Conservation (phyloP, 306 rosid species). For the Fragaria iinumae region DNA sequence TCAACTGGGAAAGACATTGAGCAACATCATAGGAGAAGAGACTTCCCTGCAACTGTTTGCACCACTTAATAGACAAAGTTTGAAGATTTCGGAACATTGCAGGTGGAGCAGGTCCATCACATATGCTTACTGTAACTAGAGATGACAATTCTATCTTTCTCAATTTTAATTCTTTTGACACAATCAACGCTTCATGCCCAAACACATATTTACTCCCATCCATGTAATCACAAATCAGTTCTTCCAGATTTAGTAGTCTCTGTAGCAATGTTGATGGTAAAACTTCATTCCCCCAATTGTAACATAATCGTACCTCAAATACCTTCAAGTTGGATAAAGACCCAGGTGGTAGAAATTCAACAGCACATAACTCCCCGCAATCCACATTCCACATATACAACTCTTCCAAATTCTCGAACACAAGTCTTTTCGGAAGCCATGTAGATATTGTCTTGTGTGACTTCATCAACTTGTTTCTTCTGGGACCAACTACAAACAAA, state of each 20-base stretch:
- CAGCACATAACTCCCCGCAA: background rate
- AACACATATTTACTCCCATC: background rate
- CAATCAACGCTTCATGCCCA: background rate
- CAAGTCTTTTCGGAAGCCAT: background rate
- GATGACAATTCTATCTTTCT: background rate
- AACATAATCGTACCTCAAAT: rapidly evolving
- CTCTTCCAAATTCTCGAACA: background rate
- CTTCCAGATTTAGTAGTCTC: background rate
- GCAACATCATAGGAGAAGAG: background rate
- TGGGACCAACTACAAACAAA: no score
- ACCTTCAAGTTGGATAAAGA: background rate
- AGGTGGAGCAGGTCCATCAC: background rate
- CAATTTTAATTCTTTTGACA: background rate
- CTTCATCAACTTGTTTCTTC: background rate
- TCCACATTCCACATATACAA: rapidly evolving
- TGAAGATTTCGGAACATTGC: background rate
- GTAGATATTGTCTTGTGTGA: background rate
- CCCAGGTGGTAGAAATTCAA: background rate
- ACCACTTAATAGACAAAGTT: background rate
- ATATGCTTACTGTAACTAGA: background rate
- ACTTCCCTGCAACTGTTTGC: background rate
- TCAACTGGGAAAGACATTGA: background rate
- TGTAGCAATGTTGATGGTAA: background rate
- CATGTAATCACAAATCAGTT: rapidly evolving
- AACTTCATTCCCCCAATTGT: background rate